These are phyloP conservation scores for Diplodia mutila DNA, from an alignment of 2,329 filamentous ascomycete species.

Conservation along the genomic window DNA sequence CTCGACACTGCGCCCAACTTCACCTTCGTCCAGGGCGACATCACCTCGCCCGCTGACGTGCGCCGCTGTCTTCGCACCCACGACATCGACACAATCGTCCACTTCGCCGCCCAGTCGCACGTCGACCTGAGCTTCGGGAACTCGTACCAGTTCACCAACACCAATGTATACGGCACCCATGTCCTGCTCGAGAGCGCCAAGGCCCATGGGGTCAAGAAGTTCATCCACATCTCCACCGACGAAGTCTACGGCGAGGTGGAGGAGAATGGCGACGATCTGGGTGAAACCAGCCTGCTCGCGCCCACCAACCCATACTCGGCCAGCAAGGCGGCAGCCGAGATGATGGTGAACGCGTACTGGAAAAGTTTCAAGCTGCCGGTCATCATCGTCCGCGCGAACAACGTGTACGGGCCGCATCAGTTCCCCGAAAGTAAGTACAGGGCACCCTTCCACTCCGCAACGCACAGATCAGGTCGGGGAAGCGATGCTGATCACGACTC, in stretches of 20 bases:
- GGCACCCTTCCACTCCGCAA: slow-evolving; percentile 14
- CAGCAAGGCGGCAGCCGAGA: slow-evolving; percentile 80
- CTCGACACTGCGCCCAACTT: slow-evolving; percentile 73
- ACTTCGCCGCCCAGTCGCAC: slow-evolving; percentile 85
- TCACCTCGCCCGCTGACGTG: slow-evolving; percentile 72
- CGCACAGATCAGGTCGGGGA: slow-evolving; percentile 15
- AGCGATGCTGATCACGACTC: slow-evolving; percentile 19
- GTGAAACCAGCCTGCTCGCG: slow-evolving; percentile 73
- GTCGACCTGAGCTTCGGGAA: slow-evolving; percentile 83
- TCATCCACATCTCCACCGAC: slow-evolving; percentile 83
- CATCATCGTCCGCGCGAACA: slow-evolving; percentile 81
- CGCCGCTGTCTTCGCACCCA: slow-evolving; percentile 71
- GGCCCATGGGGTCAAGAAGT: slow-evolving; percentile 70
- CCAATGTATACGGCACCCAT: slow-evolving; percentile 84
- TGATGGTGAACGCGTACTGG: slow-evolving; percentile 84
- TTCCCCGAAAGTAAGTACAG: slow-evolving; percentile 73
- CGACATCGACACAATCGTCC: slow-evolving; percentile 77
- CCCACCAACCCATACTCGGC: slow-evolving; percentile 84
- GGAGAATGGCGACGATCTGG: slow-evolving; percentile 70
- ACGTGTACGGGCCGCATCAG: slow-evolving; percentile 84
- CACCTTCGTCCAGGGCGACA: slow-evolving; percentile 77
- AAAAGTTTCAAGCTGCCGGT: slow-evolving; percentile 80
- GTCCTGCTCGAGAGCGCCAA: slow-evolving; percentile 77
- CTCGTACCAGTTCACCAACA: slow-evolving; percentile 78
- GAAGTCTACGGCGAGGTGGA: slow-evolving; percentile 84